Conservation (phyloP, 2,329 filamentous ascomycete genomes). For the Fusarium sp. region DNA sequence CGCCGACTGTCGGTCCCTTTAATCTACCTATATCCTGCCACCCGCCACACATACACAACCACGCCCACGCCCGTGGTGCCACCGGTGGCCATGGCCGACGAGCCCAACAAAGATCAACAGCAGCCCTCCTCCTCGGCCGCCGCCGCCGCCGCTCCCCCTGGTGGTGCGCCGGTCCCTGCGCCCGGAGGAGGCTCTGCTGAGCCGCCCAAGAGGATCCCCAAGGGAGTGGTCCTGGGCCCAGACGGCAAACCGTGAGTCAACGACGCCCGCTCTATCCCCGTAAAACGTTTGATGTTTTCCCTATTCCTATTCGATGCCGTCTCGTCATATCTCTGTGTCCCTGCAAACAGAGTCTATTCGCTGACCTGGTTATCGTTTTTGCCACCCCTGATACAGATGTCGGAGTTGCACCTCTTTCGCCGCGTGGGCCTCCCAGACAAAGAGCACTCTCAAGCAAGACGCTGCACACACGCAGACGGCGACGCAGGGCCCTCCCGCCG, state of each 20-base stretch:
- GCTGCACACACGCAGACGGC: conserved; percentile 55
- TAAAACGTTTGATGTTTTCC: not conserved
- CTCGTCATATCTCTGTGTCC: conserved; percentile 15
- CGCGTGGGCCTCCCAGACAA: conserved; percentile 69
- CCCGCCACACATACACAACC: conserved; percentile 15
- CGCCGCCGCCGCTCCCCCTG: conserved; percentile 34
- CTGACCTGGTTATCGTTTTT: conserved; percentile 29
- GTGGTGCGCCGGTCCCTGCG: conserved; percentile 44
- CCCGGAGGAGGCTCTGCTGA: conserved; percentile 48
- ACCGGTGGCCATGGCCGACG: conserved; percentile 53
- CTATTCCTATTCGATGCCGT: not conserved
- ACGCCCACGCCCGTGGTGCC: conserved; percentile 27
- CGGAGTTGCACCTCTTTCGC: conserved; percentile 54
- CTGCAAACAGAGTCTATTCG: conserved; percentile 19
- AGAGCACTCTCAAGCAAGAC: conserved; percentile 56
- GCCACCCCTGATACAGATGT: conserved; percentile 45
- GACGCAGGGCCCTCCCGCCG: conserved; percentile 62
- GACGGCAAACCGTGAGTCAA: conserved; percentile 86
- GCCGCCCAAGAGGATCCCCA: conserved; percentile 72
- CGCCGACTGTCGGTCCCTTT: conserved; percentile 25
- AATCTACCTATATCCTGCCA: conserved; percentile 11
- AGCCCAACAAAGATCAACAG: conserved; percentile 42
- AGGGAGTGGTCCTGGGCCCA: conserved; percentile 81
- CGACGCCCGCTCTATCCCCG: conserved; percentile 14
- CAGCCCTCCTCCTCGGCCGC: conserved; percentile 32